Evolutionary conservation across 345 rosid genomes (phyloP), one percentile per base, ranked within the genome.

Genomic region (Aethionema arabicum): DNA sequence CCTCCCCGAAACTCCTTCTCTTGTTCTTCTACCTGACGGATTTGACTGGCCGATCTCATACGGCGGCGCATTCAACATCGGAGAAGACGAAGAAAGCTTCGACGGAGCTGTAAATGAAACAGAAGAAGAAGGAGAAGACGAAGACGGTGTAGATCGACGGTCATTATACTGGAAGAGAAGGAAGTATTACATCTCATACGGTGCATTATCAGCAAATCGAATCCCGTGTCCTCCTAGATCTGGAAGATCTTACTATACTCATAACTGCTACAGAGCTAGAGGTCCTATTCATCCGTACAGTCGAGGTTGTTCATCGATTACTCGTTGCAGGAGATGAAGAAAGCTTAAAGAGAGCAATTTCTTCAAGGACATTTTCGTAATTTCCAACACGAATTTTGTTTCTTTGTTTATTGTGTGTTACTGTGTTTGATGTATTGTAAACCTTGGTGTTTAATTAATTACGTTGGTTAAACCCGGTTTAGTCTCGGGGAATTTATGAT

Each of bases 201-300:
- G 95, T 9, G 95, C 97, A 51, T 72, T 93, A 11, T 67, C 97
- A 14, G 99, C 97, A 3, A 79, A 89, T 67, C 61, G 96, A 42
- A 64, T 93, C 27, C 97, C 95, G 2, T 93, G 99, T 61, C 99
- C 99, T 5, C 87, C 99, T 0, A 79, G 96, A 14, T 89, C 97
- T 7, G 97, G 98, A 30, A 84, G 98, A 78, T 89, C 98, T 7
- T 92, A 89, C 61, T 92, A 92, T 54, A 85, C 95, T 39, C 90
- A 78, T 55, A 82, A 89, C 74, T 93, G 97, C 61, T 89, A 72
- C 82, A 67, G 74, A 32, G 77, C 80, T 2, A 59, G 82, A 14
- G 84, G 81, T 4, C 86, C 91, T 0, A 95, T 83, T 2, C 85
- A 87, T 54, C 97, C 98, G 0, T 92, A 89, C 76, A 52, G 42